Base-by-base conservation (phyloP, 2,329 filamentous ascomycete genomes). In the Fusarium subtropicale region DNA sequence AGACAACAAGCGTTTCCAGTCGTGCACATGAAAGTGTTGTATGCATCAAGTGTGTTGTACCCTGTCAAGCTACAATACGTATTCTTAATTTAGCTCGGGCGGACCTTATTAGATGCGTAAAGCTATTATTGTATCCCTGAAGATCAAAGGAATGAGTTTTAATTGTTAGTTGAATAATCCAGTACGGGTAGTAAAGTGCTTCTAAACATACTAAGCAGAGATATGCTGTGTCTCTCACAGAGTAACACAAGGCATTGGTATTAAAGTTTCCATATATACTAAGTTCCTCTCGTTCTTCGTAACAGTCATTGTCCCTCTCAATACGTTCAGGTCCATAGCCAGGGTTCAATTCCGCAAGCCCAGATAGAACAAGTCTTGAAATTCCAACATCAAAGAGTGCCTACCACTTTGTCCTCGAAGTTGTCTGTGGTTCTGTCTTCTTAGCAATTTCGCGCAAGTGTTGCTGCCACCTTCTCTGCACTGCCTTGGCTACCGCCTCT, bases 401-500 rank as follows among this genome's bases (percentile, higher is more conserved):
- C 42, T 56, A 56, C 24, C 53, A n/a, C 15, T 38, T 31, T 18
- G 24, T 48, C 24, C 36, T 36, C n/a, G 10, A 11, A 30, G 22
- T 16, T 26, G 15, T 38, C 22, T 8, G 18, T 15, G 47, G 18
- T 15, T 30, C 20, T 39, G 41, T 15, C 18, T 28, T 56, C 42
- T 16, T 16, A 11, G 24, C 33, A 11, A n/a, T 56, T 48, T 31
- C 33, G 15, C 33, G 38, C 41, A 51, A 48, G 36, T 73, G 41
- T 34, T 65, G 33, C 41, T 63, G 59, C 69, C 66, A 72, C 26
- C 44, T 60, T 31, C 46, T 62, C 20, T 66, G 58, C 20, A 74
- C 63, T 30, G 71, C 65, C 46, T 61, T 56, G 9, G 71, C 73
- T 45, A 73, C 58, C 11, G 64, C 67, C 52, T 71, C 46, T 41